Conservation (phyloP, 768 basidiomycete genomes). For the Tylopilus sp. region DNA sequence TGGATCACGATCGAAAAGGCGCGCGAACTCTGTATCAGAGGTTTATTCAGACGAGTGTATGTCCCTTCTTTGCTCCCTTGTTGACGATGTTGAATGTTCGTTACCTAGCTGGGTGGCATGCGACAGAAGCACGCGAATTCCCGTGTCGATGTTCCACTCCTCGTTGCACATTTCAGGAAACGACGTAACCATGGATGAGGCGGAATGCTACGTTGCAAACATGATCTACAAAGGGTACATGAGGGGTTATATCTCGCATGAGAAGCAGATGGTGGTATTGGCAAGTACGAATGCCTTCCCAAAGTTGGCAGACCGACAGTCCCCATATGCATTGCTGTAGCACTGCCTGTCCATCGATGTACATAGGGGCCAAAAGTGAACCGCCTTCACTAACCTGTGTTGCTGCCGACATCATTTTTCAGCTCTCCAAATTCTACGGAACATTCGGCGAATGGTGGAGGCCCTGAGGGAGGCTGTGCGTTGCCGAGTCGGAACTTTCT, state of each 20-base stretch:
- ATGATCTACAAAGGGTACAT: conserved; percentile 94
- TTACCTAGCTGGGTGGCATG: conserved; percentile 71
- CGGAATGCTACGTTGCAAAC: conserved; percentile 91
- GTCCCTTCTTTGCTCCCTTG: conserved; percentile 25
- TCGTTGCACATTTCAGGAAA: conserved; percentile 70
- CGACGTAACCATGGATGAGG: conserved; percentile 72
- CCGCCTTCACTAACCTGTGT: too few species aligned
- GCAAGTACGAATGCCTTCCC: conserved; percentile 81
- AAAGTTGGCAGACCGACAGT: conserved; percentile 56
- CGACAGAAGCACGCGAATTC: conserved; percentile 72
- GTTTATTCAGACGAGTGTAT: conserved; percentile 76
- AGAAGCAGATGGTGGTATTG: conserved; percentile 90
- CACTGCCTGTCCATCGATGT: too few species aligned
- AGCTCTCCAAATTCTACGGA: too few species aligned
- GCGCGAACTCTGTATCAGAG: conserved; percentile 80
- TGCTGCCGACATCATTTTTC: too few species aligned
- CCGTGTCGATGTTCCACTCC: conserved; percentile 76
- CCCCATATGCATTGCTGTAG: conserved; percentile 41
- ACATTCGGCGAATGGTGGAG: too few species aligned
- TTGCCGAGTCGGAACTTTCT: too few species aligned
- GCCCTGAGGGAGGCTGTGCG: too few species aligned
- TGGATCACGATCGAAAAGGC: conserved; percentile 87
- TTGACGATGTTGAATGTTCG: conserved; percentile 1
- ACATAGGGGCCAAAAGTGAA: too few species aligned
- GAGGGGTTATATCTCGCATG: conserved; percentile 95